Conservation (phyloP, 768 basidiomycete genomes). For the Mycena floridula region DNA sequence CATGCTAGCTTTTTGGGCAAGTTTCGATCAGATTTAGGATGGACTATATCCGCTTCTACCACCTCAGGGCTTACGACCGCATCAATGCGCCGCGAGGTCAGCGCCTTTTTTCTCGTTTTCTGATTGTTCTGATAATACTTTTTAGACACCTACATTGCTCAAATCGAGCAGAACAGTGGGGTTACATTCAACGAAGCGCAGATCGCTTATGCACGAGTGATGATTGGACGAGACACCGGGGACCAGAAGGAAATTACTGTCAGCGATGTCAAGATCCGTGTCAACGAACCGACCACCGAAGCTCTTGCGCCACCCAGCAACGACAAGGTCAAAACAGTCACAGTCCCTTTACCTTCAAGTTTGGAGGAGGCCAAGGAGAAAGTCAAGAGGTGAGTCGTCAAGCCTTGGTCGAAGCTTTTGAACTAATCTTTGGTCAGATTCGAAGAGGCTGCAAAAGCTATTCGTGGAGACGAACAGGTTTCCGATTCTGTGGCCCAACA, state of each 20-base stretch:
- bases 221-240: conserved; percentile 49
- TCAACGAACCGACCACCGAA: conserved; percentile 44
- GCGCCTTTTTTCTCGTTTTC: conserved; percentile 9
- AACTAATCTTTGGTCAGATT: no score
- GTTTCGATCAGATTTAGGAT: conserved; percentile 35
- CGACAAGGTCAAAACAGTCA: conserved; percentile 44
- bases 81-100: conserved; percentile 72
- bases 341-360: no score
- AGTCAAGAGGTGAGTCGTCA: no score
- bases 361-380: no score
- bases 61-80: conserved; percentile 86
- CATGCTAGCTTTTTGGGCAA: background rate
- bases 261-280: no score
- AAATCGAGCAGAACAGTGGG: conserved; percentile 70
- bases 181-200: conserved; percentile 83
- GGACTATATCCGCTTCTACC: conserved; percentile 89
- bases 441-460: conserved; percentile 51
- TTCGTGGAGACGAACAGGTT: conserved; percentile 58
- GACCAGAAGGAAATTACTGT: conserved; percentile 47
- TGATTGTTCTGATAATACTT: background rate
- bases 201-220: conserved; percentile 74
- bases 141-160: conserved; percentile 41
- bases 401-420: no score
- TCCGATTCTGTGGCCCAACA: conserved; percentile 81
- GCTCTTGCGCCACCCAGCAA: conserved; percentile 40